phyloP scores from a whole-genome alignment of 192 early-diverging fungal genomes.

The Backusella sp. region DNA sequence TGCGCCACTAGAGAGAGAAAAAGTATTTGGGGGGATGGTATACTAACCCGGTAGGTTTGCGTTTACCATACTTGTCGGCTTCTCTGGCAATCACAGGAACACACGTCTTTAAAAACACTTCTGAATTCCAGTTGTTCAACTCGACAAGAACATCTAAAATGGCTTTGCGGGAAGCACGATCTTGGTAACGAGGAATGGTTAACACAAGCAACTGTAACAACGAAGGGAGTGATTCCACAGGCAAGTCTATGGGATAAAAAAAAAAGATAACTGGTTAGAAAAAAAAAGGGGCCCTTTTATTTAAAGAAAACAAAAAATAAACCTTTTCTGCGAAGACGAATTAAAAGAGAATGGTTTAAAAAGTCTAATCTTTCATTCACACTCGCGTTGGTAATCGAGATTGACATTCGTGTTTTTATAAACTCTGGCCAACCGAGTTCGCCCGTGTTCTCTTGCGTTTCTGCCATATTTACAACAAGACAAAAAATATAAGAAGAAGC shows the following conservation, averaged over 20 bases:
- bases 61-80: slow-evolving; percentile 43
- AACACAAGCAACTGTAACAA: slow-evolving; percentile 53
- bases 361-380: slow-evolving; percentile 48
- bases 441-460: slow-evolving; percentile 20
- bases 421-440: slow-evolving; percentile 58
- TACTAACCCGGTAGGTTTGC: slow-evolving; percentile 43
- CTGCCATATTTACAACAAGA: slow-evolving; percentile 4
- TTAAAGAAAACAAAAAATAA: neutral
- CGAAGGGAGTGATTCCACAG: slow-evolving; percentile 42
- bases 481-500: neutral
- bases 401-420: slow-evolving; percentile 45
- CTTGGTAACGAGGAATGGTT: slow-evolving; percentile 68
- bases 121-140: slow-evolving; percentile 55
- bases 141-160: slow-evolving; percentile 59
- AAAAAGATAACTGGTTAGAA: neutral
- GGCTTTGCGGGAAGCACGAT: slow-evolving; percentile 59
- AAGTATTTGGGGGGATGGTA: neutral
- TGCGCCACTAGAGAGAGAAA: slow-evolving; percentile 7
- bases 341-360: slow-evolving; percentile 44
- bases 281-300: neutral
- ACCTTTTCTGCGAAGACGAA: slow-evolving; percentile 48
- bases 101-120: slow-evolving; percentile 54
- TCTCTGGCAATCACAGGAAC: slow-evolving; percentile 54
- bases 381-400: slow-evolving; percentile 51
- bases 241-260: slow-evolving; percentile 37